phyloP scores from a whole-genome alignment of 1,139 yeast species.

The Debaryomyces singareniensis region DNA sequence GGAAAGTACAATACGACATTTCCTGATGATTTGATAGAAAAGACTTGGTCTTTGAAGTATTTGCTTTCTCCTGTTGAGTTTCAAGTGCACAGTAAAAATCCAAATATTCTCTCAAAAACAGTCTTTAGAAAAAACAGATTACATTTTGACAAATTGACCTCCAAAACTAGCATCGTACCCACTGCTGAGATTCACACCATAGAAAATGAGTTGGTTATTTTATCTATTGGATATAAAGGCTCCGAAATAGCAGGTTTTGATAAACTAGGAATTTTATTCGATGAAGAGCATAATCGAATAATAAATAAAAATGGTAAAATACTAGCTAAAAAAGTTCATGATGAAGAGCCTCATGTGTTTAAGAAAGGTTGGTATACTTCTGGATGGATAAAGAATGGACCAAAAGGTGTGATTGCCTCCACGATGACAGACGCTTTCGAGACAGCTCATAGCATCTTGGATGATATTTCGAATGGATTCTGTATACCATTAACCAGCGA shows the following conservation, averaged over 20 bases:
- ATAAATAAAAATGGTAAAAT: conserved; percentile 59
- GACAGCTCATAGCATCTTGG: conserved; percentile 60
- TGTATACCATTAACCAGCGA: conserved; percentile 21
- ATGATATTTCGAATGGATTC: conserved; percentile 40
- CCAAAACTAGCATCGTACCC: conserved; percentile 32
- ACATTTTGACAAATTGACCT: conserved; percentile 22
- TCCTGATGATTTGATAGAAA: conserved; percentile 18
- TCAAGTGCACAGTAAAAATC: conserved; percentile 20
- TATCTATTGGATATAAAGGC: conserved; percentile 83
- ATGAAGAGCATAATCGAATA: conserved; percentile 44
- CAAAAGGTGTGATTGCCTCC: conserved; percentile 85
- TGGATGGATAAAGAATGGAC: conserved; percentile 92
- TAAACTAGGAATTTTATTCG: conserved; percentile 50
- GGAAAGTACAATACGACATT: conserved; percentile 40
- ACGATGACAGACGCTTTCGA: conserved; percentile 84
- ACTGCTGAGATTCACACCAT: conserved; percentile 33
- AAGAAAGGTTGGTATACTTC: conserved; percentile 63
- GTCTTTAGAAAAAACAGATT: conserved; percentile 44
- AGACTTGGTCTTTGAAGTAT: conserved; percentile 65
- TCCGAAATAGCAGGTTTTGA: conserved; percentile 53
- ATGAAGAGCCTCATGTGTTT: conserved; percentile 15
- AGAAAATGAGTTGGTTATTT: conserved; percentile 63
- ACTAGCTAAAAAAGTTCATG: conserved; percentile 18
- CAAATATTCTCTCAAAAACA: conserved; percentile 37
- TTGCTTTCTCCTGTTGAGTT: conserved; percentile 62